phyloP scores from a whole-genome alignment of 1,284 basidiomycete genomes.

The Leucoagaricus sp. region DNA sequence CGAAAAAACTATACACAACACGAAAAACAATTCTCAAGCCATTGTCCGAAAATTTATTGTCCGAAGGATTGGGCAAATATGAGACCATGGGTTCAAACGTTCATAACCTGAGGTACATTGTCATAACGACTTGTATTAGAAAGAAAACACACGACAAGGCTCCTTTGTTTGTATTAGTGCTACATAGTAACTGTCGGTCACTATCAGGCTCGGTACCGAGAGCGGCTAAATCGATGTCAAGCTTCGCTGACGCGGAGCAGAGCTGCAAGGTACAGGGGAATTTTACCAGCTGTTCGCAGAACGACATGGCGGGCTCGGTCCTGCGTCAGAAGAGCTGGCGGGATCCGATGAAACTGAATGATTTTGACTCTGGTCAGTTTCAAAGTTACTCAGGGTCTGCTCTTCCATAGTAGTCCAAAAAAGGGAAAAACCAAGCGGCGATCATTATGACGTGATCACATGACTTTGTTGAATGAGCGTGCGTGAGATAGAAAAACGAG shows the following conservation, averaged over 20 bases:
- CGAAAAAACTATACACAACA: no score
- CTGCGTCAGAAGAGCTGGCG: background rate
- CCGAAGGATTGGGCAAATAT: no score
- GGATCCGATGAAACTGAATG: background rate
- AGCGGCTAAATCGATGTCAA: background rate
- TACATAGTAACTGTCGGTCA: background rate
- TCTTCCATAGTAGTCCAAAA: background rate
- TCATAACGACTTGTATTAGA: background rate
- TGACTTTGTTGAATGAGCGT: conserved; percentile 38
- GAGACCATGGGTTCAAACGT: no score
- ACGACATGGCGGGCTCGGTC: no score
- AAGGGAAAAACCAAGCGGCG: conserved; percentile 9
- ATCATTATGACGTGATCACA: conserved; percentile 33
- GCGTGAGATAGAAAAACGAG: conserved; percentile 34
- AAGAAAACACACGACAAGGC: background rate
- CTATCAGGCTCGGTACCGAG: background rate
- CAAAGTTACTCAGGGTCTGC: background rate
- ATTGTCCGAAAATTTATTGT: no score
- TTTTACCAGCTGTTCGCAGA: background rate
- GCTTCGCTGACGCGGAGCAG: no score
- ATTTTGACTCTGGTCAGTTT: background rate
- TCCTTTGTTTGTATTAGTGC: background rate
- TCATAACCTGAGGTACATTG: no score
- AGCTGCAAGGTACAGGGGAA: no score
- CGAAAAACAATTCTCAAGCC: no score